phyloP scores from a whole-genome alignment of 73 alveolate genomes.

The Stentor roeselii region DNA sequence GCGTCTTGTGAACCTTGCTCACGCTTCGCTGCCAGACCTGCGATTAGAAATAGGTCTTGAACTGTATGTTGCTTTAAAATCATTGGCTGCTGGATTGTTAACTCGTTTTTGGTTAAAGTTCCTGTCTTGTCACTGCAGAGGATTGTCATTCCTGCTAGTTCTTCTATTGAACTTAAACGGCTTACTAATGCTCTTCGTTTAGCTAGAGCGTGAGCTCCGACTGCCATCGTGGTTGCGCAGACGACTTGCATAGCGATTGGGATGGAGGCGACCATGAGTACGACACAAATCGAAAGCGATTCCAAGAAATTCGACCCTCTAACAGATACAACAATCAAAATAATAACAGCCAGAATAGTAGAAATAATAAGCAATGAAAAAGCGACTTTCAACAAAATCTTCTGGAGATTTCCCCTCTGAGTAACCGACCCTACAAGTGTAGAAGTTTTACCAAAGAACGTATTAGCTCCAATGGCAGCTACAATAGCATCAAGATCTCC shows the following conservation, averaged over 20 bases:
- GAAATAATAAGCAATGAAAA: background rate
- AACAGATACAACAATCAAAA: background rate
- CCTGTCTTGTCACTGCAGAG: constrained; percentile 87
- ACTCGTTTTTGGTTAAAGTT: constrained; percentile 56
- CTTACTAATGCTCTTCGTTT: constrained; percentile 67
- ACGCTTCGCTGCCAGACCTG: constrained; percentile 28
- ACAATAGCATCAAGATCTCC: constrained; percentile 27
- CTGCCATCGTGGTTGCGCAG: constrained; percentile 41
- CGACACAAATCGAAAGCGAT: constrained; percentile 20
- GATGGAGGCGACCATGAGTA: constrained; percentile 29
- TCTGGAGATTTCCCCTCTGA: constrained; percentile 26
- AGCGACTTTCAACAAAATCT: constrained; percentile 9
- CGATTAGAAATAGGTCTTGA: constrained; percentile 23
- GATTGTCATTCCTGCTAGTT: constrained; percentile 77
- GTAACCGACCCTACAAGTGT: constrained; percentile 27
- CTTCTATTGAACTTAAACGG: constrained; percentile 72
- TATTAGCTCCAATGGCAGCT: constrained; percentile 30
- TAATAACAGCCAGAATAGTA: background rate
- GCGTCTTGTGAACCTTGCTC: constrained; percentile 23
- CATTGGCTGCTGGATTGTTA: constrained; percentile 41
- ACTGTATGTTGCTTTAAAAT: constrained; percentile 3
- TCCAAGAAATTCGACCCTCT: constrained; percentile 25
- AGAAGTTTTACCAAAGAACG: constrained; percentile 28
- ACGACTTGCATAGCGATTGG: constrained; percentile 36
- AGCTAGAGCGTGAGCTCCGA: constrained; percentile 55